These are phyloP conservation scores for Colletotrichum tamarilloi DNA, from an alignment of 2,329 filamentous ascomycete genomes.

Conservation along the genomic window DNA sequence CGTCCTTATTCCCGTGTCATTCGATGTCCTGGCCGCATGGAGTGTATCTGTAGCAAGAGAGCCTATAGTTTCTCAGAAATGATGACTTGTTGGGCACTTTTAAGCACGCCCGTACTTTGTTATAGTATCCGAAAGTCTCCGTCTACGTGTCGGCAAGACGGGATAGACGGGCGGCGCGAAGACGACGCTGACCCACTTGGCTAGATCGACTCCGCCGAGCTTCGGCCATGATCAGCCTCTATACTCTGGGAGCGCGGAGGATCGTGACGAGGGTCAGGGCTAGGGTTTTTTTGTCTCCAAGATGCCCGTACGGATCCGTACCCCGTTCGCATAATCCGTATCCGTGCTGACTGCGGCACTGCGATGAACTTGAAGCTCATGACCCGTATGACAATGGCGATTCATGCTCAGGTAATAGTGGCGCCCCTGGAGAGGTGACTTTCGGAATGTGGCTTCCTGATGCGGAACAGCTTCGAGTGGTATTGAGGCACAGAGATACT, in stretches of 20 bases:
- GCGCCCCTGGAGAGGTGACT: conserved; percentile 2
- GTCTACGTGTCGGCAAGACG: conserved; percentile 14
- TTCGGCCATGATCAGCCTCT: conserved; percentile 27
- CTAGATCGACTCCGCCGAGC: conserved; percentile 7
- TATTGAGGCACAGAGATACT: conserved; percentile 6
- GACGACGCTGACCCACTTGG: conserved; percentile 26
- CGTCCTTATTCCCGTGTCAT: background rate
- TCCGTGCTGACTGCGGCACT: background rate
- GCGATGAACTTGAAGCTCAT: conserved; percentile 19
- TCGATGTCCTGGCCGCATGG: background rate
- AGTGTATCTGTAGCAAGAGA: background rate
- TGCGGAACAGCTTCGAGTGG: background rate
- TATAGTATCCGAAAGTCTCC: background rate
- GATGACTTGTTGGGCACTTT: conserved; percentile 1
- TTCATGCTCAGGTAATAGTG: conserved; percentile 19
- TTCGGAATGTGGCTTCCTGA: conserved; percentile 3
- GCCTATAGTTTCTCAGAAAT: conserved; percentile 8
- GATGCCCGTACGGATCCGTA: background rate
- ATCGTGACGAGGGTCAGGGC: conserved; percentile 30
- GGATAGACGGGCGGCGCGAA: conserved; percentile 10
- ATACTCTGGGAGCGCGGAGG: conserved; percentile 22
- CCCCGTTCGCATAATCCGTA: background rate
- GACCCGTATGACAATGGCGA: conserved; percentile 41
- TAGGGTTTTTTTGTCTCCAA: conserved; percentile 22
- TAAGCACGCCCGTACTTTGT: background rate